Evolutionary conservation across 768 basidiomycete species (phyloP).

Genomic region (Mycena pura): DNA sequence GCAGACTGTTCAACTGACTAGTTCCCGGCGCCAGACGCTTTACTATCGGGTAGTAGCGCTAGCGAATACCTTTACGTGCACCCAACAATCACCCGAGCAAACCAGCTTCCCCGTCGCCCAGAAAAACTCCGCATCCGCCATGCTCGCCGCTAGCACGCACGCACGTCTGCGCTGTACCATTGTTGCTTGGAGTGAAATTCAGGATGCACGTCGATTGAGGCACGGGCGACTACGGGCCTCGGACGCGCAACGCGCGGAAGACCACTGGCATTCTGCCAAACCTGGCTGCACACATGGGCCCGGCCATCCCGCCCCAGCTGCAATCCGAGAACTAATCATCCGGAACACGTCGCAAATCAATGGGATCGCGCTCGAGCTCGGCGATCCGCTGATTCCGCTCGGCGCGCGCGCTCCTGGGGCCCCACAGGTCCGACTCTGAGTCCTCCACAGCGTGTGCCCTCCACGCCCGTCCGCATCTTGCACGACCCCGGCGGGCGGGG

Average conservation of each 20-base stretch:
- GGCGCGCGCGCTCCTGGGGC: conserved; percentile 2
- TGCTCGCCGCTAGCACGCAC: conserved; percentile 9
- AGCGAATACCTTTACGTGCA: background rate
- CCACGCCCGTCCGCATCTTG: conserved; percentile 24
- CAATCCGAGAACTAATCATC: conserved; percentile 19
- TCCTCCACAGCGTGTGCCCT: conserved; percentile 26
- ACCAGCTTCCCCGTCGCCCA: conserved; percentile 32
- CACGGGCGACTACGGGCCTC: conserved; percentile 12
- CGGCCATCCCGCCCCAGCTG: conserved; percentile 56
- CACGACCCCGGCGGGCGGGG: conserved; percentile 19
- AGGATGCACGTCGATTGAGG: background rate
- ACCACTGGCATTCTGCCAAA: conserved; percentile 55
- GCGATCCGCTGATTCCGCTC: conserved; percentile 10
- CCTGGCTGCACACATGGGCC: conserved; percentile 59
- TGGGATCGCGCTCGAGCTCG: conserved; percentile 28
- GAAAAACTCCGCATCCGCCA: background rate
- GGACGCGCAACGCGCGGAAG: conserved; percentile 49
- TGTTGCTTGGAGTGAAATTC: conserved; percentile 1
- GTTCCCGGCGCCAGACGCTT: conserved; percentile 14
- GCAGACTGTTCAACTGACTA: too few species aligned
- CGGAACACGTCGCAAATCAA: too few species aligned
- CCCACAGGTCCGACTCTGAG: conserved; percentile 31
- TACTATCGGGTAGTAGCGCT: background rate
- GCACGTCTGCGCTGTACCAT: conserved; percentile 26
- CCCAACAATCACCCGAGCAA: conserved; percentile 14